These are phyloP conservation scores for Guillardia theta DNA, from an alignment of 78 protist genomes.

Conservation along the genomic window DNA sequence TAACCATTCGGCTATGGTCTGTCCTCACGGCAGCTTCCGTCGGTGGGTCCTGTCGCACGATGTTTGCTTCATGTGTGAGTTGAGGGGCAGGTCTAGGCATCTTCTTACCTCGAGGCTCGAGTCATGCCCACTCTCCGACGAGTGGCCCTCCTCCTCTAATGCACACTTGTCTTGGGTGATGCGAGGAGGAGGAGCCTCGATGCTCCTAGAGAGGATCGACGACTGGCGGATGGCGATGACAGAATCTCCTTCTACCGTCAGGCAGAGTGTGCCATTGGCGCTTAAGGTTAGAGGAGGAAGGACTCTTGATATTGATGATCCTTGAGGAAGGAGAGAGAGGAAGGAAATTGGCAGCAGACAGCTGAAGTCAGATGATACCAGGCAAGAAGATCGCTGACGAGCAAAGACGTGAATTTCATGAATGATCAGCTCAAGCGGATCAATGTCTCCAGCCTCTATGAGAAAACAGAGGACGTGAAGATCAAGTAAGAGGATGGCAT, in stretches of 20 bases:
- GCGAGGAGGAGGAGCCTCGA: neutral
- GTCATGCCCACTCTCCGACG: neutral
- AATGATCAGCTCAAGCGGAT: neutral
- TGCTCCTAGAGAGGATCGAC: neutral
- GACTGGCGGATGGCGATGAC: neutral
- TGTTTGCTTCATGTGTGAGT: no score
- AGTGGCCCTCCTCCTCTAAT: neutral
- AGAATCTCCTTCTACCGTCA: neutral
- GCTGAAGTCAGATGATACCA: no score
- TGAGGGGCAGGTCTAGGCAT: neutral
- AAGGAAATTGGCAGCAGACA: no score
- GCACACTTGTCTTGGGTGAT: neutral
- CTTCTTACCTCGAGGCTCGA: neutral
- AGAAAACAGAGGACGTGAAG: neutral
- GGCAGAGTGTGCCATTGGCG: neutral
- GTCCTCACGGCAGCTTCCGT: neutral
- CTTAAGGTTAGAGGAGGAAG: neutral
- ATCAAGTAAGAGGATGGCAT: neutral
- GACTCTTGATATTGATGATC: no score
- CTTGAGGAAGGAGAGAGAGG: no score
- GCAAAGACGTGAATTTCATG: neutral
- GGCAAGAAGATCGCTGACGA: neutral
- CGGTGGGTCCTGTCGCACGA: no score
- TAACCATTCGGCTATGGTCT: neutral
- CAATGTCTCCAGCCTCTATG: neutral